Evolutionary conservation across 2,329 filamentous ascomycete genomes (phyloP), one percentile per base, ranked within the genome.

Genomic region (Huntiella savannae): DNA sequence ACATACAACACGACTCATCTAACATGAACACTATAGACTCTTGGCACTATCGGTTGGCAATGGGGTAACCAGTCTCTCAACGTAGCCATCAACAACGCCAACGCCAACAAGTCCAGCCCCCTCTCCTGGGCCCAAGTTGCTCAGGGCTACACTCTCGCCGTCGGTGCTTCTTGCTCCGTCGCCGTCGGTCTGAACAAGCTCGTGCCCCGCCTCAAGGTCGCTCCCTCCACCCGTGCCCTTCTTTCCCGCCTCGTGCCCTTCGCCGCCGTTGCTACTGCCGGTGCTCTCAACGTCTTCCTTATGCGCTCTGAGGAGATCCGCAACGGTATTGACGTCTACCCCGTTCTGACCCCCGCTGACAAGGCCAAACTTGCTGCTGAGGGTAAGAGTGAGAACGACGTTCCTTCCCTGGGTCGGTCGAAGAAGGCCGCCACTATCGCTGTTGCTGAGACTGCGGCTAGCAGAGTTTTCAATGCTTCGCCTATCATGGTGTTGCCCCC

Each of bases 261-360:
- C 58, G 91, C 88, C 1, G 91, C 91, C 10, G 91, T 98, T 8
- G 88, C 88, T 28, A 82, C 77, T 49, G 91, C 91, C 3, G 87
- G 86, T 56, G 85, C 79, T 1, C 70, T 98, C 52, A 98, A 98
- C 62, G 91, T 95, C 19, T 92, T 95, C 63, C 73, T 98, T 47
- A 98, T 98, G 91, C 84, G 91, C 50, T 80, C 85, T 52, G 88
- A 95, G 62, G 91, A 98, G 66, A 96, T 98, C 55, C 74, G 82
- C 57, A 75, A 75, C 51, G 91, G 91, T 45, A 98, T 98, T 57
- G 84, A 96, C 61, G 77, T 98, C 34, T 95, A 80, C 62, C 86
- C 87, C 1, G 78, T 85, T 5, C 71, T 87, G 8, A 79, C 78
- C 2, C 77, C 77, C 4, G 70, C 69, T 12, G 78, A 86, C 58